Base-by-base conservation (phyloP, 2,329 filamentous ascomycete species). In the Polychaeton citri region DNA sequence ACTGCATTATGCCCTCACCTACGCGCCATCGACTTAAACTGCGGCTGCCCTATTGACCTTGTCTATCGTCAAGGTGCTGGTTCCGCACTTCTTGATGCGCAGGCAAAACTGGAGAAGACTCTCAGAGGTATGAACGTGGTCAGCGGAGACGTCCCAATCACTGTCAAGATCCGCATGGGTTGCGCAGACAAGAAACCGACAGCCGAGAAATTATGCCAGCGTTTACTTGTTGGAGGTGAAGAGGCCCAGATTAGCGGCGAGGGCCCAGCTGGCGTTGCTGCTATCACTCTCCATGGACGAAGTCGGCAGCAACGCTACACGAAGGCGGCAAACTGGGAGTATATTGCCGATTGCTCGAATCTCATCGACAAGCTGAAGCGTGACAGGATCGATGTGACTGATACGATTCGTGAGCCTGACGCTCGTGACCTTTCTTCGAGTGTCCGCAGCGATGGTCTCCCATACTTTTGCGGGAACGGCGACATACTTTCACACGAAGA, bases 281-380 rank as follows among this genome's bases (percentile, higher is more conserved):
- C 90, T n/a, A 80, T 98, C 47, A 96, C 90, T 1, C 73, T 98
- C 1, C 90, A 98, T 58, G 90, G 90, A 35, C 77, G 90, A 40
- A 92, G 82, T 52, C 77, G 88, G 55, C 87, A 96, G 63, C 88
- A 96, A 64, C 76, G 90, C 40, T 98, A 98, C 64, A 90, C 85
- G 3, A 81, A 78, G 52, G 76, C 71, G 46, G 90, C 90, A n/a
- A 84, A 98, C 59, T 98, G 90, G 90, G 65, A 69, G 31, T 98
- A 96, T 60, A 96, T 98, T 46, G 77, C 82, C 36, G 82, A 94
- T 54, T 93, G 85, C 50, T 80, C 88, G 2, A 76, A 80, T 5
- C 70, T 96, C 38, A 80, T 98, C 61, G 80, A 84, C 58, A 69
- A 73, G 4, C 78, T 94, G 51, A 86, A 87, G 53, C 65, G 74